Base-by-base conservation (phyloP, 2,329 filamentous ascomycete genomes). In the Neospermospora avenae region DNA sequence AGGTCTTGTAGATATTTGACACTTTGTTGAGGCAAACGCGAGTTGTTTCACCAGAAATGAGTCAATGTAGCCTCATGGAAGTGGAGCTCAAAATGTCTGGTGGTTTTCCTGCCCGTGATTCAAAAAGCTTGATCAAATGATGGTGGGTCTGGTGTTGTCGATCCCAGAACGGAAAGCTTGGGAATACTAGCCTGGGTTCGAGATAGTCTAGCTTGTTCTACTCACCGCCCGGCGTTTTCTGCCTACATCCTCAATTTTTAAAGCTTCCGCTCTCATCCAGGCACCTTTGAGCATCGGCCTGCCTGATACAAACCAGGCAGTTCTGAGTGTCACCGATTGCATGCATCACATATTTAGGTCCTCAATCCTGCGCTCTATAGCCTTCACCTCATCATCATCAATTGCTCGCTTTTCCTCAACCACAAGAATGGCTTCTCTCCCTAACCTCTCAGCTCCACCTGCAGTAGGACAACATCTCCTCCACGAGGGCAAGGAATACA, bases 401-500 rank as follows among this genome's bases (percentile, higher is more conserved):
- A 42, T 28, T n/a, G 28, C 34, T 54, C 20, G 31, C 28, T 18
- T 57, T 35, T 57, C 54, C 13, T 28, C 58, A 16, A 46, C 31
- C 16, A 48, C 58, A 37, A 54, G 4, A 60, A 60, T 60, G 58
- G 24, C 54, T 10, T 24, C 34, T 5, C 48, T 31, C 14, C 45
- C 54, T 3, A 67, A 72, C 58, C 72, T 74, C 57, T 67, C 66
- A 14, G 65, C 67, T 18, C 49, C 63, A n/a, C 72, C 72, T 48
- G 67, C 66, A 37, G 56, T 59, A 8, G 65, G 69, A 46, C 72
- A 74, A 57, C 65, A 67, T 45, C 69, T 74, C 20, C 28, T 67
- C 6, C 79, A 85, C 68, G 72, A 78, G 42, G 82, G 76, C 13
- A 81, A 78, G 57, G 74, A 79, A 59, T 87, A 84, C 69, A 82